Percentiles rank a stretch among this genome's conserved stretches.
phyloP scores from a whole-genome alignment of 305 asterid genomes.

The Solanum hybrid region DNA sequence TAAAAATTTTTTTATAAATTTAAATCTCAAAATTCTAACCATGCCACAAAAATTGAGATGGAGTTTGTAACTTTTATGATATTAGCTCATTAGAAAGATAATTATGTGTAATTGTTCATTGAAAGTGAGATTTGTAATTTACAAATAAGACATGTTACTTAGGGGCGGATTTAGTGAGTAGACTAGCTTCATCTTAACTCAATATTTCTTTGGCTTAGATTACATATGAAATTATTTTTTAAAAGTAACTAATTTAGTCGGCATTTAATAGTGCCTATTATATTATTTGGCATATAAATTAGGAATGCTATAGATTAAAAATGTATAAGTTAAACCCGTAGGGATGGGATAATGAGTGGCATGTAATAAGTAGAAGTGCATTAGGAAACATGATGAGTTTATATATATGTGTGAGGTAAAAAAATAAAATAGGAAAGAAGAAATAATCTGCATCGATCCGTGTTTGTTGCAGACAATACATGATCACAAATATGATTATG shows the following conservation, averaged over 20 bases:
- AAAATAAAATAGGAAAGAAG: slow-evolving; percentile 14
- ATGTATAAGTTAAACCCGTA: not conserved
- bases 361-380: not conserved
- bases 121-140: not conserved
- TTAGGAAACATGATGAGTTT: slow-evolving; percentile 3
- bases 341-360: not conserved
- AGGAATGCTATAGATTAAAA: not conserved
- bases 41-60: not conserved
- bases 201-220: not conserved
- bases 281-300: not conserved
- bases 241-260: not conserved
- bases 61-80: not conserved
- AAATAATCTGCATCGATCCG: slow-evolving; percentile 15
- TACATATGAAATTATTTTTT: not conserved
- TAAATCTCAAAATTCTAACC: not conserved
- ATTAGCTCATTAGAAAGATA: not conserved
- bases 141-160: not conserved
- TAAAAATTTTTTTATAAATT: not conserved
- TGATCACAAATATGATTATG: slow-evolving; percentile 63
- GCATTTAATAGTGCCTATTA: not conserved
- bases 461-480: slow-evolving; percentile 57
- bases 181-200: not conserved
- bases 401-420: not conserved
- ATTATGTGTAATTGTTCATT: not conserved
- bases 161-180: not conserved